Base-by-base conservation (phyloP, 176 grass and related monocot species). In the Rhynchospora pubera region DNA sequence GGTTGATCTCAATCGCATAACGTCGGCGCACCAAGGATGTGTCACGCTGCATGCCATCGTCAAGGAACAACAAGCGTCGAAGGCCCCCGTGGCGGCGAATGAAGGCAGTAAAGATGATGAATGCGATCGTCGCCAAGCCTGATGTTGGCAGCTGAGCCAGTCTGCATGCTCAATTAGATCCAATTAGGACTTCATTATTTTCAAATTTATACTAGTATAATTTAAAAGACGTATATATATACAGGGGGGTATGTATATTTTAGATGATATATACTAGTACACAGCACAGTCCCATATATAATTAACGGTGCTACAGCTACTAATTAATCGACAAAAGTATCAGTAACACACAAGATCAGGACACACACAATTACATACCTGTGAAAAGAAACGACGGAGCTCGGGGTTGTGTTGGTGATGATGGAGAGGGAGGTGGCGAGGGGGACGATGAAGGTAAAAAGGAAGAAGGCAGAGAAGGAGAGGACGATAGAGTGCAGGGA, bases 51-150 rank as follows among this genome's bases (percentile, higher is more conserved):
- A 93, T 85, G 2, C 83, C 89, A 6, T 90, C 90, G 83, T 94
- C 92, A 1, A 98, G 96, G 92, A 98, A 93, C 15, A 98, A 87
- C 5, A 98, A 87, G 82, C 85, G 83, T 5, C 92, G 86, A 19
- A 94, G 92, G 4, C 95, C 89, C 9, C 89, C 82, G 21, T 84
- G 28, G 77, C 86, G 50, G 81, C 82, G 83, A 83, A 98, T 94
- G 85, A 93, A 98, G 57, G 59, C 18, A 28, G 92, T 72, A 10
- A 98, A 68, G 81, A 90, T 90, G 78, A 70, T 8, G 87, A 98
- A 98, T 6, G 90, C 90, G 72, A 98, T 85, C 67, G 14, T 66
- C 7, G 92, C 87, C 28, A 98, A 87, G 44, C 90, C 87, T 11
- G 95, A 90, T 57, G 77, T 84, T 1, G 90, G 88, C n/a, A 90